These are phyloP conservation scores for Solanum habrochaites DNA, from an alignment of 257 asterid genomes.

Conservation along the genomic window DNA sequence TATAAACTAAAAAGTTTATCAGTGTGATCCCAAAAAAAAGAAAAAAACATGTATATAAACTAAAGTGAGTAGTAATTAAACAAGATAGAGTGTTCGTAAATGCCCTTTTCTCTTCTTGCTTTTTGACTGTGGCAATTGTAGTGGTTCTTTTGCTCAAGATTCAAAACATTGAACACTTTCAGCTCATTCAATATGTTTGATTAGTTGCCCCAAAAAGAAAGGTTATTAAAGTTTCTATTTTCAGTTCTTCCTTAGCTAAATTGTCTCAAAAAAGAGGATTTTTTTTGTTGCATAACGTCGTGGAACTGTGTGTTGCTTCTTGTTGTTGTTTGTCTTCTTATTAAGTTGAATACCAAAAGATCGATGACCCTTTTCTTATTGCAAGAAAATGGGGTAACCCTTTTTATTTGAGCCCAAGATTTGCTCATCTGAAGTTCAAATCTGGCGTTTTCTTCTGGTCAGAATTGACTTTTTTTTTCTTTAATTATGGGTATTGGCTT, in stretches of 20 bases:
- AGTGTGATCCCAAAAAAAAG: not conserved
- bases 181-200: not conserved
- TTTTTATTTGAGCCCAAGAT: not conserved
- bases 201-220: not conserved
- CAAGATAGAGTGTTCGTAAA: not conserved
- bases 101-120: not conserved
- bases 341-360: not conserved
- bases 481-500: not conserved
- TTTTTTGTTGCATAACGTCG: not conserved
- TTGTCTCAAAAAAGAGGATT: not conserved
- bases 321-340: not conserved
- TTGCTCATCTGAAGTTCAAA: slow-evolving; percentile 16
- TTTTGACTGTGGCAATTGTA: not conserved
- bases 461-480: not conserved
- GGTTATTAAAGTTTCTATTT: not conserved
- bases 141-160: not conserved
- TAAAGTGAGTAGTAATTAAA: not conserved
- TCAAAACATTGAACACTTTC: not conserved
- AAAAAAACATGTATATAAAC: not conserved
- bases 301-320: not conserved
- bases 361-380: slow-evolving; percentile 19
- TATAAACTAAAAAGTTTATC: not conserved
- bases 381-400: slow-evolving; percentile 21
- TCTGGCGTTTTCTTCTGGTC: slow-evolving; percentile 21
- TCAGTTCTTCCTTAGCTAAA: not conserved